phyloP scores from a whole-genome alignment of 495 filamentous ascomycete genomes.

The Pyronema omphalodes region DNA sequence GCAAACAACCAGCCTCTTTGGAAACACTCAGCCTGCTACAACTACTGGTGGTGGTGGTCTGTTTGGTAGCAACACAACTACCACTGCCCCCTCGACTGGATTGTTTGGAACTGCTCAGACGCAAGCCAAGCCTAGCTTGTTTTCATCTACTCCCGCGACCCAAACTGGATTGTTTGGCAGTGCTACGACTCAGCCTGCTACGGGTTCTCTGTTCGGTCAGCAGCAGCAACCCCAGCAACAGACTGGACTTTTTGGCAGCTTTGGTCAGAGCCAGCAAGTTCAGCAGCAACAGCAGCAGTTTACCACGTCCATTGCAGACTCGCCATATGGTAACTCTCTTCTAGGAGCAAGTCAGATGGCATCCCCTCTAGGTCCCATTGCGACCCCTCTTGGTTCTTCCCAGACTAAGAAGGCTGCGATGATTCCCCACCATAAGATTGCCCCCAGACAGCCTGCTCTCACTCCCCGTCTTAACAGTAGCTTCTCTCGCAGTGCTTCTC shows the following conservation, averaged over 20 bases:
- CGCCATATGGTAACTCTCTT: constrained; percentile 69
- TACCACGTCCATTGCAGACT: constrained; percentile 56
- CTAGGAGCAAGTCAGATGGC: constrained; percentile 17
- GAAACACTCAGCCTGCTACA: constrained; percentile 22
- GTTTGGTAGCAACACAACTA: constrained; percentile 27
- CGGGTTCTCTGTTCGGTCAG: constrained; percentile 27
- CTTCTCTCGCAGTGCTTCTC: constrained; percentile 25
- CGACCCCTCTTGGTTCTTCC: constrained; percentile 43
- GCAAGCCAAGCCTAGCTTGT: constrained; percentile 27
- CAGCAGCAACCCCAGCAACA: constrained; percentile 32
- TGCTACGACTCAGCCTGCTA: constrained; percentile 26
- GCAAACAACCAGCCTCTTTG: constrained; percentile 41
- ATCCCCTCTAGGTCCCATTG: constrained; percentile 20
- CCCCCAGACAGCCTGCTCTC: constrained; percentile 54
- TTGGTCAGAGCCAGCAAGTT: constrained; percentile 16
- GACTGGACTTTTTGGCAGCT: constrained; percentile 14
- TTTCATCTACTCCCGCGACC: constrained; percentile 26
- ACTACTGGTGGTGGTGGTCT: constrained; percentile 26
- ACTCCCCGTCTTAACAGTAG: constrained; percentile 51
- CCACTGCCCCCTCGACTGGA: constrained; percentile 27
- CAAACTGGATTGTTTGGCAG: constrained; percentile 29
- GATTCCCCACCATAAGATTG: constrained; percentile 76
- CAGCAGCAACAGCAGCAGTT: constrained; percentile 41
- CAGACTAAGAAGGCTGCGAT: constrained; percentile 51
- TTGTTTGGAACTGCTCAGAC: constrained; percentile 33